These are phyloP conservation scores for Croton setiger DNA, from an alignment of 441 rosid genomes.

Conservation along the genomic window DNA sequence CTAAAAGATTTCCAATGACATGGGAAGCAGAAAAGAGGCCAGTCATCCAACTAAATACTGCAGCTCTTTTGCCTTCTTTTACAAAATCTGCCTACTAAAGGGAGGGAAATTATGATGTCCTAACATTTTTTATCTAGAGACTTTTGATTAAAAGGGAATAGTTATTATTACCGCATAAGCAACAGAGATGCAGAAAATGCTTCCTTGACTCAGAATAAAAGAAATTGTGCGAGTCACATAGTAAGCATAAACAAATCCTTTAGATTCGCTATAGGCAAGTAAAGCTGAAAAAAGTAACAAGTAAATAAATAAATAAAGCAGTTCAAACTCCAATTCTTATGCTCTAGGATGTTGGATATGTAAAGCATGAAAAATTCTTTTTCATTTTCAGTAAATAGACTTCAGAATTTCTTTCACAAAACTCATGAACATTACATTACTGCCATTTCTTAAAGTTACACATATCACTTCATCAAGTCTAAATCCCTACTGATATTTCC, in stretches of 20 bases:
- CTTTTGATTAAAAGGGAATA: not conserved
- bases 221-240: slow-evolving; percentile 54
- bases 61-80: slow-evolving; percentile 38
- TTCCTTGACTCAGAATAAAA: slow-evolving; percentile 56
- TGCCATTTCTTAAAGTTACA: too few relatives aligned
- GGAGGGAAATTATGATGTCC: slow-evolving; percentile 12
- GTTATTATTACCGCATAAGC: slow-evolving; percentile 48
- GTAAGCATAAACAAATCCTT: slow-evolving; percentile 45
- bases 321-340: not conserved
- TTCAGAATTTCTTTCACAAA: not conserved
- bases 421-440: too few relatives aligned
- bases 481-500: not conserved
- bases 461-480: not conserved
- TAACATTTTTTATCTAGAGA: not conserved
- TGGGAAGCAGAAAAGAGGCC: slow-evolving; percentile 53
- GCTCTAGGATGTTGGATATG: not conserved
- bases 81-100: slow-evolving; percentile 46
- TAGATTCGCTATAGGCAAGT: slow-evolving; percentile 42
- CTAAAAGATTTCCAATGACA: slow-evolving; percentile 47
- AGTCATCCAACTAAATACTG: slow-evolving; percentile 55
- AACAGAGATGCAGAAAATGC: slow-evolving; percentile 55
- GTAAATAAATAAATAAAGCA: not conserved
- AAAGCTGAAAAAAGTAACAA: slow-evolving; percentile 44
- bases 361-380: not conserved
- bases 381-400: not conserved